Evolutionary conservation across 2,329 filamentous ascomycete genomes (phyloP).

Genomic region (Xylaria digitata): DNA sequence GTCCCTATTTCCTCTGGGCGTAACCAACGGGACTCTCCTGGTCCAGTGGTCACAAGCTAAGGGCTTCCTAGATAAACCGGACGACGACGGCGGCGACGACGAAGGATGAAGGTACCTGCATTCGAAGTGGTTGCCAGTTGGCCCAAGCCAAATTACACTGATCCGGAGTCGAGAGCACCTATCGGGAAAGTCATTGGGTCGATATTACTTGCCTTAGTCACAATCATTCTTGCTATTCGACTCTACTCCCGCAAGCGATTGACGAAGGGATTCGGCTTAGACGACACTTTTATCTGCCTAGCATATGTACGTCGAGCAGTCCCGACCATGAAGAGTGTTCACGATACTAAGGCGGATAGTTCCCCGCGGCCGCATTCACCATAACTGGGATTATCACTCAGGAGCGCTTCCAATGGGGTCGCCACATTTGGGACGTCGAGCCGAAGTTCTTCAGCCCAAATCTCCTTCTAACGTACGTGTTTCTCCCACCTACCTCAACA

Average conservation of each 20-base stretch:
- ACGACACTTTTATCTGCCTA: slow-evolving; percentile 53
- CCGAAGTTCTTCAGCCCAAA: slow-evolving; percentile 38
- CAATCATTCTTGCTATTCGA: slow-evolving; percentile 50
- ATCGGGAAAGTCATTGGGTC: slow-evolving; percentile 46
- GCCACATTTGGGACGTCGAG: slow-evolving; percentile 52
- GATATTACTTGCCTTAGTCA: slow-evolving; percentile 47
- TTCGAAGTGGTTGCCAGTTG: slow-evolving; percentile 44
- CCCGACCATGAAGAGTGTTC: background rate
- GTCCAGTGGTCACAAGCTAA: background rate
- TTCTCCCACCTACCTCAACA: background rate
- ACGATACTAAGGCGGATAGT: slow-evolving; percentile 20
- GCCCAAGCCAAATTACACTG: slow-evolving; percentile 50
- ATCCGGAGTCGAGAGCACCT: slow-evolving; percentile 50
- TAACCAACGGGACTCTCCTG: slow-evolving; percentile 3
- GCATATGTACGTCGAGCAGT: slow-evolving; percentile 49
- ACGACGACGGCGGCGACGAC: background rate
- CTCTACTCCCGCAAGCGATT: slow-evolving; percentile 52
- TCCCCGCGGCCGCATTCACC: slow-evolving; percentile 51
- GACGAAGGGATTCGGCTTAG: slow-evolving; percentile 52
- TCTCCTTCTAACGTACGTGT: slow-evolving; percentile 47
- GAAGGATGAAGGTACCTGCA: slow-evolving; percentile 45
- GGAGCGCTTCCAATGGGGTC: slow-evolving; percentile 47
- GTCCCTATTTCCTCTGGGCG: slow-evolving; percentile 1
- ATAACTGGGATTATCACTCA: slow-evolving; percentile 48
- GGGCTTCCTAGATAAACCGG: background rate